phyloP scores from a whole-genome alignment of 805 yeast species.

The Candida maesae region DNA sequence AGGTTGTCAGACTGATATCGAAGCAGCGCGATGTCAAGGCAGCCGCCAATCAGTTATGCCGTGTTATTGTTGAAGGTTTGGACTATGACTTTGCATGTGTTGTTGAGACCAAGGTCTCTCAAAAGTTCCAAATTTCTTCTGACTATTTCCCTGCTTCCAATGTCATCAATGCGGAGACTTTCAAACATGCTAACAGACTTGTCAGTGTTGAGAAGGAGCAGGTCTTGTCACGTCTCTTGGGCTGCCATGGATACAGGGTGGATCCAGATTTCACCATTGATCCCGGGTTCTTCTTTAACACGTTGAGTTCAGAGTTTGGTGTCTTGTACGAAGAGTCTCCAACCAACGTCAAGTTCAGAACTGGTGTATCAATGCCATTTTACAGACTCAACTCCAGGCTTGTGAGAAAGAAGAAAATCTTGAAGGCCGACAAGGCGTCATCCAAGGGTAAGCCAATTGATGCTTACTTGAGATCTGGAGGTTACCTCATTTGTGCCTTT shows the following conservation, averaged over 20 bases:
- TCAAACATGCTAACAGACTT: conserved; percentile 36
- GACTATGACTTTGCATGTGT: conserved; percentile 44
- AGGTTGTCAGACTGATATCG: conserved; percentile 35
- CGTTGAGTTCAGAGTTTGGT: conserved; percentile 52
- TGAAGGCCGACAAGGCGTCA: conserved; percentile 11
- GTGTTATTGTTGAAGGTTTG: conserved; percentile 32
- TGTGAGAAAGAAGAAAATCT: conserved; percentile 34
- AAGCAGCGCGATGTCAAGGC: conserved; percentile 37
- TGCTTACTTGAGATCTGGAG: conserved; percentile 47
- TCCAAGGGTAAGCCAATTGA: conserved; percentile 31
- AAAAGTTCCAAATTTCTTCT: conserved; percentile 37
- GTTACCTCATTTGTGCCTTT: conserved; percentile 47
- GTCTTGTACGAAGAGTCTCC: conserved; percentile 35
- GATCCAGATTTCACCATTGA: conserved; percentile 25
- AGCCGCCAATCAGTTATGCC: conserved; percentile 41
- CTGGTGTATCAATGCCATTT: conserved; percentile 54
- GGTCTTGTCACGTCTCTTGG: conserved; percentile 43
- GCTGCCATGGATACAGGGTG: conserved; percentile 33
- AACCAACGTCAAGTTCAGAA: conserved; percentile 32
- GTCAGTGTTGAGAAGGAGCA: conserved; percentile 36
- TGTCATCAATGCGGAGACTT: conserved; percentile 42
- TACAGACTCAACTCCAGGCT: conserved; percentile 40
- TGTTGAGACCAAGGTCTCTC: conserved; percentile 48
- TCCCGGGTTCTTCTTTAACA: conserved; percentile 36
- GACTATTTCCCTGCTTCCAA: conserved; percentile 43